Evolutionary conservation across 2,329 filamentous ascomycete species (phyloP).

Genomic region (Tothia fuscella): DNA sequence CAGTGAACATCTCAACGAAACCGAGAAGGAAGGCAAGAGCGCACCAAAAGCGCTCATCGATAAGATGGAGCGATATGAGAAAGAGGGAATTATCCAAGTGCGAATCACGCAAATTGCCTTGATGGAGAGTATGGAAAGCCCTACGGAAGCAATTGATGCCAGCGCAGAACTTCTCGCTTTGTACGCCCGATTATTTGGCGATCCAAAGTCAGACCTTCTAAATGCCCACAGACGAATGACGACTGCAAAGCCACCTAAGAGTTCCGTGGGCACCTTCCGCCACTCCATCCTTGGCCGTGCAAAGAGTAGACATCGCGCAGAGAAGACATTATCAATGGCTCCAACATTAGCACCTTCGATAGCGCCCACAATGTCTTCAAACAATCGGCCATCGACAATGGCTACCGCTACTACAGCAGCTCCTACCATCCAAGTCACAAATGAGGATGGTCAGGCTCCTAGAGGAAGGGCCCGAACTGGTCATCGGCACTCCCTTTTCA

Average conservation of each 20-base stretch:
- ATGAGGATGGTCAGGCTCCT: constrained; percentile 26
- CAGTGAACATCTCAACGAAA: constrained; percentile 56
- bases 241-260: constrained; percentile 27
- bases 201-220: constrained; percentile 41
- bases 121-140: constrained; percentile 70
- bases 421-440: constrained; percentile 67
- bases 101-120: constrained; percentile 90
- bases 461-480: not conserved
- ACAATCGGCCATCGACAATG: constrained; percentile 18
- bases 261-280: constrained; percentile 50
- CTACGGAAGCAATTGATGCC: constrained; percentile 75
- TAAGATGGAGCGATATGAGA: constrained; percentile 73
- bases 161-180: constrained; percentile 74
- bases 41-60: constrained; percentile 47
- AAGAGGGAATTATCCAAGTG: constrained; percentile 78
- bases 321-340: constrained; percentile 67
- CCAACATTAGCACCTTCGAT: constrained; percentile 32
- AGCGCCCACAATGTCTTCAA: constrained; percentile 14
- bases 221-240: constrained; percentile 10
- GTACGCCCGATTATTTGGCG: constrained; percentile 70
- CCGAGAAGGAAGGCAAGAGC: constrained; percentile 20
- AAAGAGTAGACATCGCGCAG: constrained; percentile 22
- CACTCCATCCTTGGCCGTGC: constrained; percentile 3
- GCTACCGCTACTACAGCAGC: constrained; percentile 27
- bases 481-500: constrained; percentile 2